phyloP scores from a whole-genome alignment of 2,329 filamentous ascomycete genomes.

The Neofusicoccum sp. region DNA sequence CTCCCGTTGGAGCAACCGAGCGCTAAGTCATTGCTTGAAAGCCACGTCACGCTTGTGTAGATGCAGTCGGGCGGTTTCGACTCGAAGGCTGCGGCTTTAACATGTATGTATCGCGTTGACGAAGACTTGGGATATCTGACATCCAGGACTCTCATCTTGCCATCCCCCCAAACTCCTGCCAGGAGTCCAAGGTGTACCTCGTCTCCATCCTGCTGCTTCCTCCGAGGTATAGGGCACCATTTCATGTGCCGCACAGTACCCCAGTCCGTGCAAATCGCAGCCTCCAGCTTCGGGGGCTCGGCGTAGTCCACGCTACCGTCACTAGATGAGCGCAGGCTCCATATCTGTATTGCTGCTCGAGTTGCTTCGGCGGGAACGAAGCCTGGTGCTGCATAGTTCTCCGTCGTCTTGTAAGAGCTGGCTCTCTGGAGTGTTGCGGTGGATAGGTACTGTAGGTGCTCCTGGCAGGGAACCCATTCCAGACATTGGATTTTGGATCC shows the following conservation, averaged over 20 bases:
- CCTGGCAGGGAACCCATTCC: constrained; percentile 46
- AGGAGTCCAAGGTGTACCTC: constrained; percentile 53
- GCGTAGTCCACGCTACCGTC: constrained; percentile 47
- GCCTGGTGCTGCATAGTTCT: constrained; percentile 39
- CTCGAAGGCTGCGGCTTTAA: constrained; percentile 54
- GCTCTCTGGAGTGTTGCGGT: constrained; percentile 41
- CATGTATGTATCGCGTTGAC: constrained; percentile 39
- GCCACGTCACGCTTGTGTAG: constrained; percentile 60
- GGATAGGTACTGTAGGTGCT: constrained; percentile 57
- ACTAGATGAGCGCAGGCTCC: constrained; percentile 43
- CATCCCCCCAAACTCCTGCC: constrained; percentile 62
- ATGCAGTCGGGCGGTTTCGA: constrained; percentile 54
- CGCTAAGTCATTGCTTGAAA: constrained; percentile 58
- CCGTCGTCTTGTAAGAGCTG: constrained; percentile 34
- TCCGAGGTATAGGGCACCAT: constrained; percentile 57
- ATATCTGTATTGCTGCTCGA: constrained; percentile 60
- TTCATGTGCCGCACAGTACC: constrained; percentile 57
- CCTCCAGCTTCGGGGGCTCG: constrained; percentile 48
- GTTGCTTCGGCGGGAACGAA: constrained; percentile 31
- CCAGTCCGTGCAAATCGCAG: constrained; percentile 60
- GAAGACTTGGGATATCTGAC: constrained; percentile 34
- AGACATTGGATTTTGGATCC: constrained; percentile 56
- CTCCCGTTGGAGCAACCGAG: constrained; percentile 60
- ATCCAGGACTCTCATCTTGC: constrained; percentile 57
- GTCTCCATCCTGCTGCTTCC: constrained; percentile 29